These are phyloP conservation scores for Bipolaris gigantea DNA, from an alignment of 2,329 filamentous ascomycete genomes.

Conservation along the genomic window DNA sequence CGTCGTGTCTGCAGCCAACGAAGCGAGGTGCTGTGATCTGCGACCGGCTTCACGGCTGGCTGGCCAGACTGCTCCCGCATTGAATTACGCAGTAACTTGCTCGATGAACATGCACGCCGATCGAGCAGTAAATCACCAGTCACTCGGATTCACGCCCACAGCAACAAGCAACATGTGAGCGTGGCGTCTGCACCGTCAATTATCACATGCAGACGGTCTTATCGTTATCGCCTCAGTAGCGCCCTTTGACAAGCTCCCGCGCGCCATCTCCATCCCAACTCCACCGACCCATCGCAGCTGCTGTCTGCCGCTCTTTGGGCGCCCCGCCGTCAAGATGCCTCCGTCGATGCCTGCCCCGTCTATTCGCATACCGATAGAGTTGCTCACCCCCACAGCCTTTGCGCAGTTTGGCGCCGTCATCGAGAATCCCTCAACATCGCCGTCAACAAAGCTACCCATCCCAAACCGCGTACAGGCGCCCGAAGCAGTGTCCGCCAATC, in stretches of 20 bases:
- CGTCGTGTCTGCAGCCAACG: neutral
- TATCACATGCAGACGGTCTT: conserved; percentile 1
- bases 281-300: conserved; percentile 3
- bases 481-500: conserved; percentile 68
- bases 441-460: conserved; percentile 47
- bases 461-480: conserved; percentile 51
- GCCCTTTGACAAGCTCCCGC: conserved; percentile 18
- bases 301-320: neutral
- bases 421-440: conserved; percentile 66
- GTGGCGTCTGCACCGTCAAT: neutral
- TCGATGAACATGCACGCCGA: neutral
- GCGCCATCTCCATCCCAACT: conserved; percentile 13
- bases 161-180: neutral
- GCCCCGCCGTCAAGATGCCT: conserved; percentile 35
- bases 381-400: conserved; percentile 72
- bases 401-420: conserved; percentile 81
- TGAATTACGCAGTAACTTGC: neutral
- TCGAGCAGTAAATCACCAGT: neutral
- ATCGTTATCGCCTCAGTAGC: conserved; percentile 17
- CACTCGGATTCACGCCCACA: too few relatives aligned
- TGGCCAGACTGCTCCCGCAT: neutral
- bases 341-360: conserved; percentile 45
- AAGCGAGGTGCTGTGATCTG: conserved; percentile 8
- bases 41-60: neutral
- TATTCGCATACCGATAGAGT: conserved; percentile 59